Conservation (phyloP, 768 basidiomycete species). For the Rhizopogon vinicolor region DNA sequence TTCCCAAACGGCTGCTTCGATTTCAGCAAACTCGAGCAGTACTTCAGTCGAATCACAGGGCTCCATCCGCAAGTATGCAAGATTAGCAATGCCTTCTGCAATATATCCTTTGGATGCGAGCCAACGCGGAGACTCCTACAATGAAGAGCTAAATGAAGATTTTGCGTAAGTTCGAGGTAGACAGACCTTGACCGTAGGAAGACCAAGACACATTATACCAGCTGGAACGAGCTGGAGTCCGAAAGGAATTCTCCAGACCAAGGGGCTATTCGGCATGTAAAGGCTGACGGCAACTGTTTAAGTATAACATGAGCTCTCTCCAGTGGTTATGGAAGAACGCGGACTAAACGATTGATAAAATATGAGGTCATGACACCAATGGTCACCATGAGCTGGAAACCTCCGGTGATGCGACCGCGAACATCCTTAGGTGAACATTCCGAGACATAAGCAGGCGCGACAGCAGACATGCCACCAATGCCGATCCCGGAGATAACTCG, state of each 20-base stretch:
- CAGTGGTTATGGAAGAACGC: too few relatives aligned
- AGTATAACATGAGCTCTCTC: too few relatives aligned
- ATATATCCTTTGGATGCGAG: conserved; percentile 58
- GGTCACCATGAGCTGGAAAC: conserved; percentile 86
- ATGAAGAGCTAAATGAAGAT: conserved; percentile 13
- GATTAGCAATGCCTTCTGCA: conserved; percentile 50
- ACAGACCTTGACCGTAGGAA: too few relatives aligned
- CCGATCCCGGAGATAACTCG: conserved; percentile 78
- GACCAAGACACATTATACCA: too few relatives aligned
- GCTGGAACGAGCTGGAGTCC: too few relatives aligned
- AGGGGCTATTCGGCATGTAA: too few relatives aligned
- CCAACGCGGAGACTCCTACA: conserved; percentile 72
- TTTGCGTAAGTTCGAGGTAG: neutral
- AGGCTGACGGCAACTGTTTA: too few relatives aligned
- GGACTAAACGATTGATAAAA: conserved; percentile 77
- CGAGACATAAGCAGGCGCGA: conserved; percentile 81
- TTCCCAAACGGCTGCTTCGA: conserved; percentile 73
- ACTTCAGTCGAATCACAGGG: conserved; percentile 37
- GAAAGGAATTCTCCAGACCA: too few relatives aligned
- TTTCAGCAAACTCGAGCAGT: conserved; percentile 68
- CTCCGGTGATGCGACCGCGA: conserved; percentile 78
- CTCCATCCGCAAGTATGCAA: conserved; percentile 60
- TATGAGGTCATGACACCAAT: conserved; percentile 83
- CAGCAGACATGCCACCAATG: conserved; percentile 76
- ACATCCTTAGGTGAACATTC: conserved; percentile 87